Base-by-base conservation (phyloP, 352 stramenopile species). In the Phytophthora pisi region DNA sequence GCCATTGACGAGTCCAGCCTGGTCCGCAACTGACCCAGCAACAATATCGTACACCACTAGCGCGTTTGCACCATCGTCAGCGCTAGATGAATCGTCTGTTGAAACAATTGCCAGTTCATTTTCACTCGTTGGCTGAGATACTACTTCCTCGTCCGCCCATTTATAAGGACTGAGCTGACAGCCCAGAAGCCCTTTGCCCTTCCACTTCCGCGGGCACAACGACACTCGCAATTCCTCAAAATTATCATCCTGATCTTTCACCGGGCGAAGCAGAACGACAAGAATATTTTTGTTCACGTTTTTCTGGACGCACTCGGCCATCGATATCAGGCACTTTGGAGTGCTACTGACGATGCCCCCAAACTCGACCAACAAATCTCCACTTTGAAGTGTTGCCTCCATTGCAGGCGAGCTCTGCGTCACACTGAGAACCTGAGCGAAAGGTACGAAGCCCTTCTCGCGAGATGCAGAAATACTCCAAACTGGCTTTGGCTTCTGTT, bases 91-190 rank as follows among this genome's bases (percentile, higher is more conserved):
- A 43, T 30, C 10, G 7, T 53, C 66, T 13, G 50, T 43, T 2
- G 28, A 45, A 11, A 7, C 24, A 45, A n/a, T 26, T n/a, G 36
- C 15, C 9, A 31, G 13, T 34, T 60, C 62, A 23, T 2, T 30
- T 4, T 66, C 54, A 40, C 16, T 23, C 15, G 55, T 23, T n/a
- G 55, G 28, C 26, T 46, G 34, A 18, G 57, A 18, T 26, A 15
- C 1, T 23, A 54, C 51, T 31, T 42, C 5, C 9, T 70, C 51
- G 4, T 70, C 38, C 4, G 74, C 36, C 80, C 81, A 87, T 50
- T 90, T 86, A 65, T 84, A 90, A 26, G 83, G 81, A 51, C 75
- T 82, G 4, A 91, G 54, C 45, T 91, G 79, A 38, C 81, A 91
- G 0, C 83, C 83, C 2, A 91, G 74, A 2, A 91, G 60, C 0